Evolutionary conservation across 1,284 basidiomycete genomes (phyloP).

Genomic region (Schizopora paradoxa): DNA sequence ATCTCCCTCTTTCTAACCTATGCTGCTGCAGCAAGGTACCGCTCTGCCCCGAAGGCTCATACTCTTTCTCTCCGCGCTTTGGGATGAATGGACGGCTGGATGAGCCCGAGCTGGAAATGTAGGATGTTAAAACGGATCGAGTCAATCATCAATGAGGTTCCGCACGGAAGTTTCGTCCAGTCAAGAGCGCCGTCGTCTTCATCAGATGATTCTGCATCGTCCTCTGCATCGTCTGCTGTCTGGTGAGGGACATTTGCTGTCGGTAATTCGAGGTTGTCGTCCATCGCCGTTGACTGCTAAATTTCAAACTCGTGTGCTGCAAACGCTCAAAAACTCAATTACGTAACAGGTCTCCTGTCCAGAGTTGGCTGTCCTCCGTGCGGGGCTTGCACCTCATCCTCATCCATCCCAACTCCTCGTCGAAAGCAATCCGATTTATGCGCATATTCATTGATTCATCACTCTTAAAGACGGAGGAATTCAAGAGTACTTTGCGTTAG

Average conservation of each 20-base stretch:
- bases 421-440: too few relatives aligned
- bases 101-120: not conserved
- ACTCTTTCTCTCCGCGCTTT: constrained; percentile 93
- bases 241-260: not conserved
- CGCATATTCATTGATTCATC: too few relatives aligned
- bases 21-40: constrained; percentile 79
- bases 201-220: constrained; percentile 43
- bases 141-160: not conserved
- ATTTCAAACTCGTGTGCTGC: too few relatives aligned
- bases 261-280: constrained; percentile 3
- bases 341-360: too few relatives aligned
- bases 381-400: too few relatives aligned
- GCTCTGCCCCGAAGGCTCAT: constrained; percentile 73
- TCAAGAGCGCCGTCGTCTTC: constrained; percentile 56
- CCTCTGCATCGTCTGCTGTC: constrained; percentile 31
- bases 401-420: too few relatives aligned
- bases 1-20: constrained; percentile 61
- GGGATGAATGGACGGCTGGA: constrained; percentile 59
- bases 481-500: too few relatives aligned
- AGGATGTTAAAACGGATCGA: not conserved
- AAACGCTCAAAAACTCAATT: too few relatives aligned
- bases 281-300: not conserved
- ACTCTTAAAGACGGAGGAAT: too few relatives aligned
- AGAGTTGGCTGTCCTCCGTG: too few relatives aligned
- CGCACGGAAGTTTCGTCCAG: constrained; percentile 51